These are phyloP conservation scores for Cyphellophora europaea DNA, from an alignment of 2,329 filamentous ascomycete genomes.

Conservation along the genomic window DNA sequence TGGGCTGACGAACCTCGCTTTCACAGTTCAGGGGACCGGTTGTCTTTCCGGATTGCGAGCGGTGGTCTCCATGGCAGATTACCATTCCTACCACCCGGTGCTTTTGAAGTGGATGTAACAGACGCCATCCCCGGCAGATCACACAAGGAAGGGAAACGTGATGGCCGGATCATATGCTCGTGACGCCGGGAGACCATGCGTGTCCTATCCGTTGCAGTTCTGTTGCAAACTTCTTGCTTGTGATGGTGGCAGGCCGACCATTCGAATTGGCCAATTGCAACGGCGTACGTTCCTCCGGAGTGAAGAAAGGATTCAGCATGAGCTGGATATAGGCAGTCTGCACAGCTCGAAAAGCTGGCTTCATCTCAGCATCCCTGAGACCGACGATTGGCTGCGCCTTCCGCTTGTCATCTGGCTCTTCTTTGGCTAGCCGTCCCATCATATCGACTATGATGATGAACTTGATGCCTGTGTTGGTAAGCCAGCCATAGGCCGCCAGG, in stretches of 20 bases:
- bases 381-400: constrained; percentile 45
- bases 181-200: constrained; percentile 66
- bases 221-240: constrained; percentile 66
- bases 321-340: constrained; percentile 86
- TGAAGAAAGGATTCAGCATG: constrained; percentile 90
- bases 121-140: no score
- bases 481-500: constrained; percentile 86
- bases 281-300: constrained; percentile 72
- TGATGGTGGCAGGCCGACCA: constrained; percentile 55
- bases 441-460: constrained; percentile 88
- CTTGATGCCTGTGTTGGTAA: constrained; percentile 91
- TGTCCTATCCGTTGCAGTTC: constrained; percentile 84
- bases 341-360: constrained; percentile 81
- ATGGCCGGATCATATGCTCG: constrained; percentile 11
- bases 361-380: constrained; percentile 76
- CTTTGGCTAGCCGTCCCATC: constrained; percentile 53
- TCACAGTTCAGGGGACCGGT: no score
- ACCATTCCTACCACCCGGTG: no score
- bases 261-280: constrained; percentile 37
- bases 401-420: constrained; percentile 20
- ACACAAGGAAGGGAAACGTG: no score
- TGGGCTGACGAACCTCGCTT: no score
- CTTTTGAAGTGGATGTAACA: no score
- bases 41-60: no score
- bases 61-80: no score